Evolutionary conservation across 345 rosid genomes (phyloP).

Genomic region (Sisymbrium altissimum): DNA sequence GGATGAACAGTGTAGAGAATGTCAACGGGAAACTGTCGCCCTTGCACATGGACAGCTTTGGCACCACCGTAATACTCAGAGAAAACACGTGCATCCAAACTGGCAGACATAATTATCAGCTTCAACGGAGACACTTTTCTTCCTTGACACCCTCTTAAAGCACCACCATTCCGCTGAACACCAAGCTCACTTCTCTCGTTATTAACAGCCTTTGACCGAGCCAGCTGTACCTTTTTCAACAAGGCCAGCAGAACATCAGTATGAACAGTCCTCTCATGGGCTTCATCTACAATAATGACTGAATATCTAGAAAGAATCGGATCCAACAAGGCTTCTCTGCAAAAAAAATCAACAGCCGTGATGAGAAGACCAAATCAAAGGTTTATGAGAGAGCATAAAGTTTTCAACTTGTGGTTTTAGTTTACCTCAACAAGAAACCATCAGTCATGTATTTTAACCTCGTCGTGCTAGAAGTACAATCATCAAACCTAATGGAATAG

Average conservation of each 20-base stretch:
- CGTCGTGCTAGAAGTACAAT: conserved; percentile 59
- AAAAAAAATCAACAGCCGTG: conserved; percentile 1
- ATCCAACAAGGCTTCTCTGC: conserved; percentile 86
- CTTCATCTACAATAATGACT: conserved; percentile 84
- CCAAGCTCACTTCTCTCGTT: conserved; percentile 26
- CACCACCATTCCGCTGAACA: conserved; percentile 30
- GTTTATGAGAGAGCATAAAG: background rate
- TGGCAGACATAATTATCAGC: conserved; percentile 94
- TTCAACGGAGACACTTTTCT: conserved; percentile 59
- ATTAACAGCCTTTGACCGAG: conserved; percentile 46
- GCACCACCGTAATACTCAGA: conserved; percentile 85
- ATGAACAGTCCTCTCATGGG: conserved; percentile 92
- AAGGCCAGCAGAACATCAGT: conserved; percentile 88
- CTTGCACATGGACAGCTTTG: conserved; percentile 78
- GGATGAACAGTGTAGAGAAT: conserved; percentile 64
- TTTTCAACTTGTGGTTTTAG: background rate
- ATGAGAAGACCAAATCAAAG: background rate
- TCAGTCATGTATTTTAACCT: conserved; percentile 93
- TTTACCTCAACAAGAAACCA: conserved; percentile 76
- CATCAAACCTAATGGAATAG: conserved; percentile 82
- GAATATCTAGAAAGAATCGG: conserved; percentile 82
- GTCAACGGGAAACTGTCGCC: conserved; percentile 82
- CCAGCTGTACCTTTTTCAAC: conserved; percentile 68
- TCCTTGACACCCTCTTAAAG: conserved; percentile 46
- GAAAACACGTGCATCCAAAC: conserved; percentile 86